Evolutionary conservation across 2,329 filamentous ascomycete species (phyloP), one percentile per base, ranked within the genome.

Genomic region (Alternaria brassicicola): DNA sequence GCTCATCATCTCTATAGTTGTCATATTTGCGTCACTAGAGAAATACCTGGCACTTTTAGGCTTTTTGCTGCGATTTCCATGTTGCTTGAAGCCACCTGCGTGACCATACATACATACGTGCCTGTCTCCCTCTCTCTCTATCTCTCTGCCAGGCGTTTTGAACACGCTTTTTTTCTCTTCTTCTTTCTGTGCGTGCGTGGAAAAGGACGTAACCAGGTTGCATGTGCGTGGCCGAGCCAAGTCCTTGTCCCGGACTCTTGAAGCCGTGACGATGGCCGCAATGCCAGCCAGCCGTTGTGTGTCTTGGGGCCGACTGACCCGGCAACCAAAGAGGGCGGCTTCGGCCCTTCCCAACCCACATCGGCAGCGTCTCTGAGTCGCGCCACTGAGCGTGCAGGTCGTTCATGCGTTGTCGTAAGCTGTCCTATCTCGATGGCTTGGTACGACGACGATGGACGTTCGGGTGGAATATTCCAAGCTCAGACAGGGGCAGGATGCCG

Each of bases 1-100:
- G 58, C 54, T 57, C 28, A 52, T 66, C 52, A 77, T 77, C 72
- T 71, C 55, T 74, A 70, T 75, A 74, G 76, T 71, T 76, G 77
- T 80, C 78, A 80, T 79, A 79, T 79, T 79, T 78, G 73, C 76
- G 78, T 76, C 74, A 54, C 77, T 68, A 79, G 73, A 79, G 61
- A 56, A 69, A 66, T 43, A 46, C 52, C 55, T 54, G 75, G 73
- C 74, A 71, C 71, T 67, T 72, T 76, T 75, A 75, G 73, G 70
- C 73, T 76, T 72, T 61, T 69, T 71, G 69, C 65, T 67, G 70
- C 68, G 52, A 48, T 45, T 63, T 70, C 66, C 31, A 68, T 73
- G 71, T 61, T 63, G 69, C 70, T 70, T 69, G 69, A 69, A 73
- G 72, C 71, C 69, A 78, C 75, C 72, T 76, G 76, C 69, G 73